phyloP scores from a whole-genome alignment of 345 rosid species.

The Microthlaspi erraticum region DNA sequence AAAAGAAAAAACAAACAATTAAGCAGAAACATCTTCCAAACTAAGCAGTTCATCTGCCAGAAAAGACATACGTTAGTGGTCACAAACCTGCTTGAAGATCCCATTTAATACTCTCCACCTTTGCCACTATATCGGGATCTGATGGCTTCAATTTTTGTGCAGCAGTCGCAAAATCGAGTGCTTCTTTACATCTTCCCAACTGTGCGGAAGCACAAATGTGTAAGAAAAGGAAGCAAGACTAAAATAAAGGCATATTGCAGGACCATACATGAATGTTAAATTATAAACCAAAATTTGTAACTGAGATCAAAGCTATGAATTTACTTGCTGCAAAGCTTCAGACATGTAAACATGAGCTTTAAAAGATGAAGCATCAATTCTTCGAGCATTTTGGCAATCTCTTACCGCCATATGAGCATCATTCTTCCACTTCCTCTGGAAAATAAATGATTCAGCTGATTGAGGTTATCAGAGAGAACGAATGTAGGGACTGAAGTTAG shows the following conservation, averaged over 20 bases:
- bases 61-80: constrained; percentile 36
- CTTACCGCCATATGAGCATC: constrained; percentile 90
- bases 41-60: constrained; percentile 29
- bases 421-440: constrained; percentile 94
- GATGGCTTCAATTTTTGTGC: constrained; percentile 70
- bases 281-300: constrained; percentile 1
- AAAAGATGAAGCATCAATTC: constrained; percentile 70
- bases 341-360: constrained; percentile 73
- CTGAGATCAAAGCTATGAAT: not conserved
- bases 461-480: constrained; percentile 19
- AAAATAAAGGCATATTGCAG: constrained; percentile 12
- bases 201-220: constrained; percentile 47
- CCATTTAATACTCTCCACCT: constrained; percentile 67
- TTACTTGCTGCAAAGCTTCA: constrained; percentile 94
- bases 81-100: constrained; percentile 76
- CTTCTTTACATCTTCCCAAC: constrained; percentile 83
- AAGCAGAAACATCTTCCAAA: constrained; percentile 6
- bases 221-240: constrained; percentile 25
- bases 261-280: constrained; percentile 10
- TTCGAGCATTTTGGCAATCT: constrained; percentile 83
- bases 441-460: constrained; percentile 24
- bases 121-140: constrained; percentile 58
- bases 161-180: constrained; percentile 82
- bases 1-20: constrained; percentile 2
- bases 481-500: constrained; percentile 29